Evolutionary conservation across 1,284 basidiomycete genomes (phyloP).

Genomic region (Trametes polyzona): DNA sequence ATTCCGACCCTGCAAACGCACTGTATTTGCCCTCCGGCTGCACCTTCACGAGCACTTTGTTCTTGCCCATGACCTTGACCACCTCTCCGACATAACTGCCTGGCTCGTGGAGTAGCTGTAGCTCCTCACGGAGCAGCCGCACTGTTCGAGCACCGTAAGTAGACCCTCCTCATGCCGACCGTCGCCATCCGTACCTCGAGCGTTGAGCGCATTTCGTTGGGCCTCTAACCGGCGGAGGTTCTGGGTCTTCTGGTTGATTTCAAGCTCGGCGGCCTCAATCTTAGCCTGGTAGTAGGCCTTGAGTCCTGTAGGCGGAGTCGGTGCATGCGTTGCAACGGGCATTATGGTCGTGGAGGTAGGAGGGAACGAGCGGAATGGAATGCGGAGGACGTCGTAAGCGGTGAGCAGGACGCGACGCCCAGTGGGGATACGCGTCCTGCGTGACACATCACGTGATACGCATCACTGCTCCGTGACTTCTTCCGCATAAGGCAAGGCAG

Average conservation of each 20-base stretch:
- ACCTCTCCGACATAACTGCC: conserved; percentile 98
- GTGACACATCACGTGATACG: conserved; percentile 21
- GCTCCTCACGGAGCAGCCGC: conserved; percentile 87
- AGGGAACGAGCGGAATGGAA: not conserved
- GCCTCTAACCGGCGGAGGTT: conserved; percentile 95
- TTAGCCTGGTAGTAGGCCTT: conserved; percentile 96
- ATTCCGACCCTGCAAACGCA: conserved; percentile 40
- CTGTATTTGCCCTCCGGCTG: conserved; percentile 99
- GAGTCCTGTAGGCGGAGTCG: conserved; percentile 62
- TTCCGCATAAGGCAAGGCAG: conserved; percentile 10
- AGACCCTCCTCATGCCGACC: not conserved
- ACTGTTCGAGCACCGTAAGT: conserved; percentile 48
- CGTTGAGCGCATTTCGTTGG: conserved; percentile 95
- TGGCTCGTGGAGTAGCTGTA: conserved; percentile 95
- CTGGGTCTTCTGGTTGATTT: conserved; percentile 96
- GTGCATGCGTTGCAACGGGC: conserved; percentile 52
- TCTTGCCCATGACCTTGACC: conserved; percentile 99
- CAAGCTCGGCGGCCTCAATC: conserved; percentile 90
- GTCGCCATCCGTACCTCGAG: conserved; percentile 65
- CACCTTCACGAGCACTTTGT: conserved; percentile 97
- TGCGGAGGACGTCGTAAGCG: conserved; percentile 13
- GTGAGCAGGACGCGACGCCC: conserved; percentile 8
- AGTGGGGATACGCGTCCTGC: conserved; percentile 24
- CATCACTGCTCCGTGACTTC: not conserved
- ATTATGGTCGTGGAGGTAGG: conserved; percentile 37